Percentiles rank a stretch among this genome's conserved stretches.
These are phyloP conservation scores for Corchorus capsularis DNA, from an alignment of 345 rosid genomes.

Conservation along the genomic window DNA sequence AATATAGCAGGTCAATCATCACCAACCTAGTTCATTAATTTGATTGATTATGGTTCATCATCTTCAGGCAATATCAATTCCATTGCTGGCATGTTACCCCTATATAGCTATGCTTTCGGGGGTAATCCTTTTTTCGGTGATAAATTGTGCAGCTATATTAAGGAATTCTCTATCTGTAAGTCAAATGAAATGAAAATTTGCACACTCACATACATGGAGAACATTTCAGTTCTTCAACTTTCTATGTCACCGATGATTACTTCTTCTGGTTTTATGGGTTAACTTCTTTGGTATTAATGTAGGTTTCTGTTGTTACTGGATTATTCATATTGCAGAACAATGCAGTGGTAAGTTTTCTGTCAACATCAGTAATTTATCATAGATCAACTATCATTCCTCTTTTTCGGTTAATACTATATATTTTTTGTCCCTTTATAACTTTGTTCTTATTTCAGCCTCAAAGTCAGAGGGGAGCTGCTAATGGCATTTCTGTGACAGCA, in stretches of 20 bases:
- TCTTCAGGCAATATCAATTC: conserved; percentile 54
- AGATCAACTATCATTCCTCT: neutral
- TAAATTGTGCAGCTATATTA: conserved; percentile 47
- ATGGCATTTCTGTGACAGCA: conserved; percentile 63
- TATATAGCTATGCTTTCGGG: conserved; percentile 57
- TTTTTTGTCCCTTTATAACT: neutral
- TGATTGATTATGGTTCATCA: neutral
- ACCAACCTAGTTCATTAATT: too few species aligned
- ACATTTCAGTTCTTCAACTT: neutral
- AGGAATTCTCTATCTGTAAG: conserved; percentile 58
- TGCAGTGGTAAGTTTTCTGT: conserved; percentile 50
- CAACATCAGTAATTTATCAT: too few species aligned
- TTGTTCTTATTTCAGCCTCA: conserved; percentile 40
- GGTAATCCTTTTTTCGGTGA: conserved; percentile 34
- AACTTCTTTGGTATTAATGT: conserved; percentile 12
- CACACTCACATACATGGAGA: neutral
- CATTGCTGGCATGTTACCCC: conserved; percentile 47
- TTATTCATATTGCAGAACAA: conserved; percentile 54
- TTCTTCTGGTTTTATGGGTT: neutral
- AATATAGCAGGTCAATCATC: neutral
- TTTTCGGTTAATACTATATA: neutral
- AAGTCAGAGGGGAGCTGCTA: conserved; percentile 60
- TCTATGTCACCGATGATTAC: neutral
- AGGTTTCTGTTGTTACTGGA: conserved; percentile 54
- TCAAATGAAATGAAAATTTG: neutral